These are phyloP conservation scores for Lablab purpureus DNA, from an alignment of 306 rosid species.

Conservation along the genomic window DNA sequence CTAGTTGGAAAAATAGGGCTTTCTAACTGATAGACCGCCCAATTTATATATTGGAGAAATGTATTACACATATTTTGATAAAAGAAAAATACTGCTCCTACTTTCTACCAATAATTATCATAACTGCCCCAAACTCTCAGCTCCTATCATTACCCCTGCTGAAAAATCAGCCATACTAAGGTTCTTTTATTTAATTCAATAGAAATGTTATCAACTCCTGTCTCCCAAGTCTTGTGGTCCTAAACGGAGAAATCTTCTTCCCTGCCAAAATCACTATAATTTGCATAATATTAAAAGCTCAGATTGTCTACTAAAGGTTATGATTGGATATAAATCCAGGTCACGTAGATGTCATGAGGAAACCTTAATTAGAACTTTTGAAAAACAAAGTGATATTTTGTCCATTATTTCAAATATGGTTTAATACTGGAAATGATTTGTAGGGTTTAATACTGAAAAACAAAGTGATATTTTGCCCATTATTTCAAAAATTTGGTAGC, in stretches of 20 bases:
- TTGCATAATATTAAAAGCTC: neutral
- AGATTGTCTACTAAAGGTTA: neutral
- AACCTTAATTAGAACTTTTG: neutral
- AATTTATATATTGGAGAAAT: neutral
- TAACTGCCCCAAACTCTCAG: neutral
- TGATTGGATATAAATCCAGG: neutral
- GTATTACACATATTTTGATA: neutral
- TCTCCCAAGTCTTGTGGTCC: neutral
- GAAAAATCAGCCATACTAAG: neutral
- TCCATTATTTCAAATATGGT: neutral
- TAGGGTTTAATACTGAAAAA: too few relatives aligned
- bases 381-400: neutral
- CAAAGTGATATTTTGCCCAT: too few relatives aligned
- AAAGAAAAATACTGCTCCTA: too few relatives aligned
- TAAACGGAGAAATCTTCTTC: too few relatives aligned
- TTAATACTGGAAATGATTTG: constrained; percentile 7
- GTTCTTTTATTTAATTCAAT: neutral
- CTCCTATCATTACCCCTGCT: neutral
- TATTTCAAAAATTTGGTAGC: neutral
- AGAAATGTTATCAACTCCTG: neutral
- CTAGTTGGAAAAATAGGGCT: neutral
- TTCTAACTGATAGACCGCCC: neutral
- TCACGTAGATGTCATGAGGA: neutral
- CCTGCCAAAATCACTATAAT: constrained; percentile 5
- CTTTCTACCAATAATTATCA: neutral